phyloP scores from a whole-genome alignment of 176 grass and related monocot genomes.

The Microstegium vimineum region DNA sequence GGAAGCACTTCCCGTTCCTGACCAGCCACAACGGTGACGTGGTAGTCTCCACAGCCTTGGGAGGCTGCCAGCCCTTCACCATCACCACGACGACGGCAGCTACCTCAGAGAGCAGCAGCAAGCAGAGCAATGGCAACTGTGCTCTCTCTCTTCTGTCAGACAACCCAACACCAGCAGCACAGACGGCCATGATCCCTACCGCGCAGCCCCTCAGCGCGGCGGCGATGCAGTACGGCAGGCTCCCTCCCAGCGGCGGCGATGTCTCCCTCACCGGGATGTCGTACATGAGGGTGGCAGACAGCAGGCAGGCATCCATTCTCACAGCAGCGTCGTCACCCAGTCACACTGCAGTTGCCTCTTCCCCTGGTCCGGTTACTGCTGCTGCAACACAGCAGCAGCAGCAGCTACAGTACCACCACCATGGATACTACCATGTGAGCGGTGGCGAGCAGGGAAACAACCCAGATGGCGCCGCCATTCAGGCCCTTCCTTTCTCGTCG shows the following conservation, averaged over 20 bases:
- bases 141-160: conserved; percentile 98
- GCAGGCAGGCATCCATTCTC: conserved; percentile 9
- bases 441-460: conserved; percentile 30
- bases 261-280: conserved; percentile 56
- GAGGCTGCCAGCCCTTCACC: conserved; percentile 46
- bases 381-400: conserved; percentile 13
- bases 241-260: conserved; percentile 2
- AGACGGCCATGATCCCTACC: conserved; percentile 29
- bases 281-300: conserved; percentile 23
- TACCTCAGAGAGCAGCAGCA: conserved; percentile 54
- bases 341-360: conserved; percentile 13
- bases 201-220: conserved; percentile 32
- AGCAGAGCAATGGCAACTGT: conserved; percentile 55
- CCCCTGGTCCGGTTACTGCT: conserved; percentile 4
- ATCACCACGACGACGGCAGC: conserved; percentile 39
- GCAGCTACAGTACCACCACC: conserved; percentile 53
- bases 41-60: background rate
- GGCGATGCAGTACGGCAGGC: conserved; percentile 28
- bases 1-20: conserved; percentile 54
- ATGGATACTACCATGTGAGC: conserved; percentile 44
- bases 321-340: background rate
- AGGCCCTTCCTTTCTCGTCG: conserved; percentile 50
- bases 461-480: conserved; percentile 35
- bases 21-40: background rate
- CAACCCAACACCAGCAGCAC: conserved; percentile 38